Percentiles rank a stretch among this genome's conserved stretches.
These are phyloP conservation scores for Lodderomyces orthopsilosis DNA, from an alignment of 1,139 yeast genomes.

Conservation along the genomic window DNA sequence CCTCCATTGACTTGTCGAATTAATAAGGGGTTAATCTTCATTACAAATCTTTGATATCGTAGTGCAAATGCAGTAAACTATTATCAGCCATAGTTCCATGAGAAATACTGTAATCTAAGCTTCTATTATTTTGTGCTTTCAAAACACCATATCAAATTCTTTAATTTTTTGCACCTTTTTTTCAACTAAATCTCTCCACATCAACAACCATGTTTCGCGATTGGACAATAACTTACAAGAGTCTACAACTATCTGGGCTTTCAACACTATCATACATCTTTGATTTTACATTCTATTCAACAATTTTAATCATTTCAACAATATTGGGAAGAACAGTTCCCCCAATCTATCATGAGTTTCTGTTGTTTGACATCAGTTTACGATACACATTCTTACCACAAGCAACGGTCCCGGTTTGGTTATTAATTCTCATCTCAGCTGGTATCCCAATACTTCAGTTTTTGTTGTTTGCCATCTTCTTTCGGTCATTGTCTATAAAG, in stretches of 20 bases:
- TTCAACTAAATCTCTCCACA: not conserved
- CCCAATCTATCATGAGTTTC: conserved; percentile 44
- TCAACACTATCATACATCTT: conserved; percentile 30
- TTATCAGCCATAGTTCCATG: no score
- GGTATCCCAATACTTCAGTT: conserved; percentile 34
- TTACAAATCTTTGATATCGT: no score
- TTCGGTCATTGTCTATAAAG: conserved; percentile 14
- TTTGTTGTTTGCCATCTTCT: conserved; percentile 20
- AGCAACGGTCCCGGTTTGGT: conserved; percentile 31
- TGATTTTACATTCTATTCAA: conserved; percentile 34
- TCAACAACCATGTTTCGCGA: conserved; percentile 7
- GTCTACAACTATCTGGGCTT: conserved; percentile 20
- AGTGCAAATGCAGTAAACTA: no score
- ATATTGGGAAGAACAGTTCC: conserved; percentile 30
- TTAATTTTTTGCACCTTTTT: not conserved
- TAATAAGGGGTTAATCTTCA: no score
- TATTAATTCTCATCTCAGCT: conserved; percentile 27
- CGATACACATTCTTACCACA: conserved; percentile 36
- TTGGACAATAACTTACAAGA: conserved; percentile 12
- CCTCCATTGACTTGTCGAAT: no score
- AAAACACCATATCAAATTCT: not conserved
- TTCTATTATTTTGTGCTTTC: not conserved
- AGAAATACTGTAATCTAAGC: no score
- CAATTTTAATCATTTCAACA: conserved; percentile 22
- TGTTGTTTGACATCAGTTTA: conserved; percentile 27